These are phyloP conservation scores for Plasmopara muralis DNA, from an alignment of 352 stramenopile genomes.

Conservation along the genomic window DNA sequence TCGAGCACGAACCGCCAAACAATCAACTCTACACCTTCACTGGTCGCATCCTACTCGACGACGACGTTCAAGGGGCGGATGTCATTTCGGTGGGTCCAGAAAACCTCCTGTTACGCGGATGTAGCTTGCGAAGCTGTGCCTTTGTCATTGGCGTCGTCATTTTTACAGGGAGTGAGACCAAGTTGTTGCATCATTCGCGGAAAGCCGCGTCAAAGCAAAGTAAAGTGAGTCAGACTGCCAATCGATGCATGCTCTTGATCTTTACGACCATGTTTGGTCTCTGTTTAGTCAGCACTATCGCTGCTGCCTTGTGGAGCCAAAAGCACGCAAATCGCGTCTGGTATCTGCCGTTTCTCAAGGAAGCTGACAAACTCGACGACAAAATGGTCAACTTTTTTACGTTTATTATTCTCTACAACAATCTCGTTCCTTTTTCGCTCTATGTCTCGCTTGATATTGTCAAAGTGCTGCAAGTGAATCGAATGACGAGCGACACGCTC, in stretches of 20 bases:
- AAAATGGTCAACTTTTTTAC: constrained; percentile 80
- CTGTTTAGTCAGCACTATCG: constrained; percentile 46
- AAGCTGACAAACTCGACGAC: constrained; percentile 19
- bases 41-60: constrained; percentile 38
- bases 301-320: constrained; percentile 30
- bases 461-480: constrained; percentile 84
- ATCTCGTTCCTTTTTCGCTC: constrained; percentile 95
- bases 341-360: constrained; percentile 45
- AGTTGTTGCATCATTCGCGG: constrained; percentile 75
- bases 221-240: constrained; percentile 69
- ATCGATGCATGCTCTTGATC: constrained; percentile 73
- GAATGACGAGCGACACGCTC: constrained; percentile 76
- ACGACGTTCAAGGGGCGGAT: constrained; percentile 14
- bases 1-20: constrained; percentile 78
- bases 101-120: constrained; percentile 91
- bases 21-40: constrained; percentile 76
- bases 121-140: constrained; percentile 90
- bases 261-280: constrained; percentile 59
- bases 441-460: constrained; percentile 94
- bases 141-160: constrained; percentile 91
- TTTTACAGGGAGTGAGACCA: constrained; percentile 88
- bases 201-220: constrained; percentile 83
- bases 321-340: constrained; percentile 30
- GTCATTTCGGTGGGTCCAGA: constrained; percentile 39
- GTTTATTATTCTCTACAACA: constrained; percentile 93